Evolutionary conservation across 495 filamentous ascomycete genomes (phyloP).

Genomic region (Durotheca rogersii): DNA sequence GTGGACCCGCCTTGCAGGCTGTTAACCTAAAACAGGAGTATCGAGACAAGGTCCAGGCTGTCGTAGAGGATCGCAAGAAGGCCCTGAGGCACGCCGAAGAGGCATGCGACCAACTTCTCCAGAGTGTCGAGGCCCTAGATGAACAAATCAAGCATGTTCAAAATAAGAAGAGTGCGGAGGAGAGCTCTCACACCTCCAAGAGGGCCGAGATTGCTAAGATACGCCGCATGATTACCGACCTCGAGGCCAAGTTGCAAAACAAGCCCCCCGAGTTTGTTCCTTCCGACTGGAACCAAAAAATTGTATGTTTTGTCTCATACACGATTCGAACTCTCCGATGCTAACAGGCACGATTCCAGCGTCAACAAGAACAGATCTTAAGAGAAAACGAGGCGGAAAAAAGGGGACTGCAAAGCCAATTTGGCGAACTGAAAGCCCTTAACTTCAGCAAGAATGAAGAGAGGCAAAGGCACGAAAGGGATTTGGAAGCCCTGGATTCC

Average conservation of each 20-base stretch:
- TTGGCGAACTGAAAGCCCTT: slow-evolving; percentile 27
- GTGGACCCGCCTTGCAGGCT: slow-evolving; percentile 66
- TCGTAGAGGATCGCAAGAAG: slow-evolving; percentile 54
- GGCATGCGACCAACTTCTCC: slow-evolving; percentile 51
- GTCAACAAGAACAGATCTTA: slow-evolving; percentile 48
- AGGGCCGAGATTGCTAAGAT: slow-evolving; percentile 52
- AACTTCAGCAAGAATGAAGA: slow-evolving; percentile 27
- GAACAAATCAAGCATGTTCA: slow-evolving; percentile 57
- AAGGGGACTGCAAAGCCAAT: slow-evolving; percentile 37
- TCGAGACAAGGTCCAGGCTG: slow-evolving; percentile 43
- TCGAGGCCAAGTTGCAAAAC: slow-evolving; percentile 47
- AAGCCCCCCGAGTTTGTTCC: slow-evolving; percentile 51
- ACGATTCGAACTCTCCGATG: neutral
- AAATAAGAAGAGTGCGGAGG: slow-evolving; percentile 59
- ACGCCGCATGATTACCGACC: slow-evolving; percentile 43
- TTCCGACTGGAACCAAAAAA: slow-evolving; percentile 53
- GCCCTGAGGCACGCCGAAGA: slow-evolving; percentile 52
- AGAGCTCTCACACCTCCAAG: slow-evolving; percentile 47
- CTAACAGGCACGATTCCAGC: slow-evolving; percentile 30
- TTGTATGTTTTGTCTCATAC: slow-evolving; percentile 46
- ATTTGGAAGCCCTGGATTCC: slow-evolving; percentile 66
- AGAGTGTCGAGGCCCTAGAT: slow-evolving; percentile 54
- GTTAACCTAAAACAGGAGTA: slow-evolving; percentile 69
- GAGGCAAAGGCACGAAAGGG: slow-evolving; percentile 39
- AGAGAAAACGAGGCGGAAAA: slow-evolving; percentile 47